Percentiles rank a stretch among this genome's conserved stretches.
phyloP scores from a whole-genome alignment of 345 rosid genomes.

The Trapa incisa region DNA sequence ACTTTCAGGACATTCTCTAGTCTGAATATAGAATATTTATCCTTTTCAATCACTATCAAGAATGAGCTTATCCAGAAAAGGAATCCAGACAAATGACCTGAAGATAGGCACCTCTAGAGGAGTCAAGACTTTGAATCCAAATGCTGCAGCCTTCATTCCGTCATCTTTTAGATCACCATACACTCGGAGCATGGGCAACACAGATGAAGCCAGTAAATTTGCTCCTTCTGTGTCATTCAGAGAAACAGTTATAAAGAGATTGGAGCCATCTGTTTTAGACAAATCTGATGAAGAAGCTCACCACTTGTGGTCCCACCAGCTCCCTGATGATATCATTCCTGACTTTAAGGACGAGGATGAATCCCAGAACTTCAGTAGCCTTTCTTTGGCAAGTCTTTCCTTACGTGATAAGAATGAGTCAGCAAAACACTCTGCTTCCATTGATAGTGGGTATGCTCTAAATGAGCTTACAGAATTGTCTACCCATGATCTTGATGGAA shows the following conservation, averaged over 20 bases:
- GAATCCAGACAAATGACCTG: slow-evolving; percentile 38
- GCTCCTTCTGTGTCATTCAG: slow-evolving; percentile 28
- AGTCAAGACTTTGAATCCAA: slow-evolving; percentile 73
- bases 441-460: slow-evolving; percentile 36
- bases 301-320: slow-evolving; percentile 86
- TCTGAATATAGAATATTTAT: slow-evolving; percentile 16
- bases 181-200: slow-evolving; percentile 32
- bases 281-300: slow-evolving; percentile 88
- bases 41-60: slow-evolving; percentile 26
- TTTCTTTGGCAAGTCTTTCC: slow-evolving; percentile 67
- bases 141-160: slow-evolving; percentile 94
- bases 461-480: slow-evolving; percentile 39
- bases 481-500: slow-evolving; percentile 41
- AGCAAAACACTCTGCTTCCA: slow-evolving; percentile 38
- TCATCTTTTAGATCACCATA: slow-evolving; percentile 51
- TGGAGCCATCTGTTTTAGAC: slow-evolving; percentile 64
- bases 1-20: slow-evolving; percentile 4
- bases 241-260: slow-evolving; percentile 27
- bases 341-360: slow-evolving; percentile 83
- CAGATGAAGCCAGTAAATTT: slow-evolving; percentile 37
- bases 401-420: slow-evolving; percentile 43
- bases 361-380: slow-evolving; percentile 44
- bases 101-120: slow-evolving; percentile 43
- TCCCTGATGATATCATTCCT: slow-evolving; percentile 93
- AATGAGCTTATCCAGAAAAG: slow-evolving; percentile 87